These are phyloP conservation scores for Quercus robur DNA, from an alignment of 306 rosid genomes.

Conservation along the genomic window DNA sequence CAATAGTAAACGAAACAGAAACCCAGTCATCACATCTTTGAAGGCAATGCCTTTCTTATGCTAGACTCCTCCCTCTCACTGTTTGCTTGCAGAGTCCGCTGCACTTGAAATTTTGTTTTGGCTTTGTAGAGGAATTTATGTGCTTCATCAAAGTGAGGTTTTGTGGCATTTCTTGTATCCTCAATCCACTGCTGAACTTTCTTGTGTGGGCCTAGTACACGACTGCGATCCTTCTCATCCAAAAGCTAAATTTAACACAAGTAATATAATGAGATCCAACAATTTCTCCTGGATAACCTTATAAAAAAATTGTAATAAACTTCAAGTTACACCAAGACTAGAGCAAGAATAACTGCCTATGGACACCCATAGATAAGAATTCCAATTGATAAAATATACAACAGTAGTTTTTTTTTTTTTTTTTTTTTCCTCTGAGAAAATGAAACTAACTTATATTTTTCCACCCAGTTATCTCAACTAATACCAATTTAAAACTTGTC, in stretches of 20 bases:
- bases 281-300: conserved; percentile 8
- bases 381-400: not conserved
- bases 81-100: conserved; percentile 24
- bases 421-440: not conserved
- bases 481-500: not conserved
- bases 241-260: conserved; percentile 45
- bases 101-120: conserved; percentile 42
- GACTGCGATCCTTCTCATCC: conserved; percentile 55
- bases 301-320: not conserved
- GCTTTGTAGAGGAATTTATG: conserved; percentile 49
- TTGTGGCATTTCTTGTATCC: conserved; percentile 67
- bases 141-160: conserved; percentile 80
- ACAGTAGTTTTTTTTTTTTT: not conserved
- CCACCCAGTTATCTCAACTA: not conserved
- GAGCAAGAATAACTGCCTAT: not conserved
- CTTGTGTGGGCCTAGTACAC: conserved; percentile 74
- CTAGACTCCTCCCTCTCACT: conserved; percentile 21
- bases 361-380: not conserved
- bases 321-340: not conserved
- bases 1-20: not conserved
- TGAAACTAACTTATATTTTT: not conserved
- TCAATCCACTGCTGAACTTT: conserved; percentile 82
- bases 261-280: conserved; percentile 7
- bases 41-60: conserved; percentile 28
- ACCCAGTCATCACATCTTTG: conserved; percentile 48